Percentiles rank a stretch among this genome's conserved stretches.
phyloP scores from a whole-genome alignment of 2,329 filamentous ascomycete species.

The Microcyclosporella mali region DNA sequence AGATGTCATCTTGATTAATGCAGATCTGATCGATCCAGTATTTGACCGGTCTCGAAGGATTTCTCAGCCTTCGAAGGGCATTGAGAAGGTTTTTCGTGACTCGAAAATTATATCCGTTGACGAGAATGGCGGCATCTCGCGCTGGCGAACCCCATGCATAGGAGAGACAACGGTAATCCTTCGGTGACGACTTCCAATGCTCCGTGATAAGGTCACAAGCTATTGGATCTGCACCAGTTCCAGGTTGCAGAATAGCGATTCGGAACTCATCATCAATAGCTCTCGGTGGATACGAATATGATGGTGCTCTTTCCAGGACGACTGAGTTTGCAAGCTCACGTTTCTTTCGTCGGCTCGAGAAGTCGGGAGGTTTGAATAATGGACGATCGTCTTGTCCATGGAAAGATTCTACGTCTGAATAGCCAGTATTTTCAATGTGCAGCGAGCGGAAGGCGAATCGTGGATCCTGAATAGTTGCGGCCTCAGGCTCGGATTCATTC shows the following conservation, averaged over 20 bases:
- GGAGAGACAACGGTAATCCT: slow-evolving; percentile 23
- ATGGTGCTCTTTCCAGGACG: slow-evolving; percentile 11
- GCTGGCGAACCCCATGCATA: slow-evolving; percentile 27
- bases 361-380: slow-evolving; percentile 19
- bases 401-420: background rate
- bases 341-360: slow-evolving; percentile 12
- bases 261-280: slow-evolving; percentile 27
- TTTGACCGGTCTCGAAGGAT: slow-evolving; percentile 21
- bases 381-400: slow-evolving; percentile 14
- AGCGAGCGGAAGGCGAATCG: slow-evolving; percentile 13
- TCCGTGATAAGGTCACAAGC: slow-evolving; percentile 23
- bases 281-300: slow-evolving; percentile 20
- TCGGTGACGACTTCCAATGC: slow-evolving; percentile 16
- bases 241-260: slow-evolving; percentile 21
- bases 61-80: slow-evolving; percentile 22
- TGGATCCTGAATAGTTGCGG: slow-evolving; percentile 16
- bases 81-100: slow-evolving; percentile 27
- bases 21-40: slow-evolving; percentile 31
- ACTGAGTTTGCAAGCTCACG: slow-evolving; percentile 17
- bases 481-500: slow-evolving; percentile 20
- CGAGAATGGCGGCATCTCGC: slow-evolving; percentile 22
- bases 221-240: slow-evolving; percentile 16
- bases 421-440: background rate
- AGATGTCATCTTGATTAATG: slow-evolving; percentile 31
- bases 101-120: slow-evolving; percentile 25